Conservation (phyloP, 2,329 filamentous ascomycete species). For the Raffaelea ambrosiae region DNA sequence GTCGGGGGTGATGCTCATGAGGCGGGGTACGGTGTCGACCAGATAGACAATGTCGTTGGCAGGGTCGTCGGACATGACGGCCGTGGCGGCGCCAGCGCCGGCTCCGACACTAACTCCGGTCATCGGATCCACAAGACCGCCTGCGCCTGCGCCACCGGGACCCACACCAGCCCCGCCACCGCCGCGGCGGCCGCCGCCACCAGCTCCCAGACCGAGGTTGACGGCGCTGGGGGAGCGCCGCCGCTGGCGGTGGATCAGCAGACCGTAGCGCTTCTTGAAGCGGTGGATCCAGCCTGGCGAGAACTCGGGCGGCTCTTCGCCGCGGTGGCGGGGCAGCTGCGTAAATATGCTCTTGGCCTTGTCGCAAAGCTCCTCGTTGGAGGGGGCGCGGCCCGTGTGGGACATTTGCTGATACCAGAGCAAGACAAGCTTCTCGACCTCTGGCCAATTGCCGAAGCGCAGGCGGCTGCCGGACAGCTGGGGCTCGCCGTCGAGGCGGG, state of each 20-base stretch:
- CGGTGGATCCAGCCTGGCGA: slow-evolving; percentile 57
- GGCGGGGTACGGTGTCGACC: slow-evolving; percentile 49
- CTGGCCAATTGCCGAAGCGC: slow-evolving; percentile 56
- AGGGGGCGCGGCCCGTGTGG: slow-evolving; percentile 46
- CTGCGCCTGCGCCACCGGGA: slow-evolving; percentile 24
- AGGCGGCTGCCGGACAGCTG: slow-evolving; percentile 54
- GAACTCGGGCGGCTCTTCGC: slow-evolving; percentile 52
- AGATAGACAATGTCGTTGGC: slow-evolving; percentile 52
- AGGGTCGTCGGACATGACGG: slow-evolving; percentile 33
- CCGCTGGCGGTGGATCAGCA: slow-evolving; percentile 48
- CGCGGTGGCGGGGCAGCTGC: slow-evolving; percentile 51
- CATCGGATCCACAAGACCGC: no score
- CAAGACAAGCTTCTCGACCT: slow-evolving; percentile 50
- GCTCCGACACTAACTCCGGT: no score
- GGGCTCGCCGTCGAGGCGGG: slow-evolving; percentile 50
- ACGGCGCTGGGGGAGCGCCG: slow-evolving; percentile 31
- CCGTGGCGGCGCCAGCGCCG: no score
- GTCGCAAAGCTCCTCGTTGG: slow-evolving; percentile 54
- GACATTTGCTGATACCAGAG: slow-evolving; percentile 46
- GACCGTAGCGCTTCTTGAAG: slow-evolving; percentile 55
- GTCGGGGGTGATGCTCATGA: slow-evolving; percentile 49
- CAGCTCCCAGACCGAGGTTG: slow-evolving; percentile 23
- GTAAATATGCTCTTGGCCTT: slow-evolving; percentile 53
- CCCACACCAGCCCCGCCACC: slow-evolving; percentile 24
- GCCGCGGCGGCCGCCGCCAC: not conserved